phyloP scores from a whole-genome alignment of 192 early-diverging fungal species.

The Lunasporangiospora selenospora region DNA sequence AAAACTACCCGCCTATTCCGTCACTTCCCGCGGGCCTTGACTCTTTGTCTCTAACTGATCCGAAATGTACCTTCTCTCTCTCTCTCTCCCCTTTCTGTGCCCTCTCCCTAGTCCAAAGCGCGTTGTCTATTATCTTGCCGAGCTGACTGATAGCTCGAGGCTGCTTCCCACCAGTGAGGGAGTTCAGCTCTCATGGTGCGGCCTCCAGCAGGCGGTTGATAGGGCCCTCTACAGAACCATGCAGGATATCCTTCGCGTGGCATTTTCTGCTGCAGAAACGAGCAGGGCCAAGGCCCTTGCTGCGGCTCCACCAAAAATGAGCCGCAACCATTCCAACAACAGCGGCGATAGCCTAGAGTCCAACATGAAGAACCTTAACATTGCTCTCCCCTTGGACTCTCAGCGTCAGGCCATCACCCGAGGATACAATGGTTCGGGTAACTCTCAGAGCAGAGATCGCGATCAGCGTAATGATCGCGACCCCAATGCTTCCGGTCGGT shows the following conservation, averaged over 20 bases:
- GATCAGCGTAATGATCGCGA: constrained; percentile 40
- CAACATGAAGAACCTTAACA: constrained; percentile 56
- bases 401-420: constrained; percentile 50
- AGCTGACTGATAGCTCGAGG: constrained; percentile 62
- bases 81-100: too few relatives aligned
- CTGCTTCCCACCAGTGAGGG: constrained; percentile 70
- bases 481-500: constrained; percentile 16
- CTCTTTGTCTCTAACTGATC: too few relatives aligned
- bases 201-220: constrained; percentile 67
- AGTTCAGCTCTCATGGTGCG: constrained; percentile 76
- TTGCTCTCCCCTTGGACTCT: constrained; percentile 54
- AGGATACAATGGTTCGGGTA: constrained; percentile 31
- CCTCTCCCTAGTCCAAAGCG: constrained; percentile 83
- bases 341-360: constrained; percentile 46
- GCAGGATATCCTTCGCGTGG: constrained; percentile 81
- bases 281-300: constrained; percentile 50
- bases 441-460: constrained; percentile 14
- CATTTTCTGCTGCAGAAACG: constrained; percentile 68
- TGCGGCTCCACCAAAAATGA: constrained; percentile 46
- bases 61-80: too few relatives aligned
- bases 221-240: constrained; percentile 78
- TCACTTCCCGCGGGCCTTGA: too few relatives aligned
- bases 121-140: constrained; percentile 83
- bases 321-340: constrained; percentile 47
- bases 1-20: too few relatives aligned